A percentile compares a stretch with the other conserved stretches of the same genome.
Evolutionary conservation across 2,329 filamentous ascomycete genomes (phyloP).

Genomic region (Trichoderma koningiopsis): DNA sequence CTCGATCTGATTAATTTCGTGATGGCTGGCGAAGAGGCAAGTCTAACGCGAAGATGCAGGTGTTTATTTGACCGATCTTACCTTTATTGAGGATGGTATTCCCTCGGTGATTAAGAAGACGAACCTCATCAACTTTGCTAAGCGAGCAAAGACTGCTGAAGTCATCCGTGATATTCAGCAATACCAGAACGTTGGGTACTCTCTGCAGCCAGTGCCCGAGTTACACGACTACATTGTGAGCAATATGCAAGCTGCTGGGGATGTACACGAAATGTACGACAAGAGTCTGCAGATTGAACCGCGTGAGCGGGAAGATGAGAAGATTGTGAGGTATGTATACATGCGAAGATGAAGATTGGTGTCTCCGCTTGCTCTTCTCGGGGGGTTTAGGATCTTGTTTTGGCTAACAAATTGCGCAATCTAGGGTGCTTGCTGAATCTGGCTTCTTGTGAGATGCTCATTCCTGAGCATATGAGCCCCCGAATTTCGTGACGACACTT

Average conservation of each 20-base stretch:
- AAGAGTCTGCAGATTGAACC: constrained; percentile 92
- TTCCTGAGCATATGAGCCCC: background rate
- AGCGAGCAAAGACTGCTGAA: constrained; percentile 95
- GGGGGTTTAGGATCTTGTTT: background rate
- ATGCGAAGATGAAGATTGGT: background rate
- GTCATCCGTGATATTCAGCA: constrained; percentile 98
- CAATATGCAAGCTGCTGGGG: constrained; percentile 92
- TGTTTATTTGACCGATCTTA: constrained; percentile 95
- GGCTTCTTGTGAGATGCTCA: constrained; percentile 55
- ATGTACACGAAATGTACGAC: constrained; percentile 99
- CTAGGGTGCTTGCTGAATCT: constrained; percentile 62
- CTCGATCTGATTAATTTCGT: background rate
- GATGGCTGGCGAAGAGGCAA: too few species aligned
- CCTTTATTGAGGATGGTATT: constrained; percentile 98
- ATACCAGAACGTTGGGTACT: constrained; percentile 97
- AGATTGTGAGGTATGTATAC: constrained; percentile 88
- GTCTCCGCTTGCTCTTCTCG: background rate
- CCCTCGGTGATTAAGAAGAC: constrained; percentile 95
- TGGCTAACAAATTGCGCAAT: background rate
- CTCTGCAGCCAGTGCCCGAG: constrained; percentile 83
- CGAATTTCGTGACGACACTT: background rate
- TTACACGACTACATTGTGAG: constrained; percentile 95
- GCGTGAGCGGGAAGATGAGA: constrained; percentile 95
- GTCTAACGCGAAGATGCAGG: constrained; percentile 52
- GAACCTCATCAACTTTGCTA: constrained; percentile 97